A percentile compares a stretch with the other conserved stretches of the same genome.
phyloP scores from a whole-genome alignment of 1,284 basidiomycete genomes.

The Cutaneotrichosporon daszewskae region DNA sequence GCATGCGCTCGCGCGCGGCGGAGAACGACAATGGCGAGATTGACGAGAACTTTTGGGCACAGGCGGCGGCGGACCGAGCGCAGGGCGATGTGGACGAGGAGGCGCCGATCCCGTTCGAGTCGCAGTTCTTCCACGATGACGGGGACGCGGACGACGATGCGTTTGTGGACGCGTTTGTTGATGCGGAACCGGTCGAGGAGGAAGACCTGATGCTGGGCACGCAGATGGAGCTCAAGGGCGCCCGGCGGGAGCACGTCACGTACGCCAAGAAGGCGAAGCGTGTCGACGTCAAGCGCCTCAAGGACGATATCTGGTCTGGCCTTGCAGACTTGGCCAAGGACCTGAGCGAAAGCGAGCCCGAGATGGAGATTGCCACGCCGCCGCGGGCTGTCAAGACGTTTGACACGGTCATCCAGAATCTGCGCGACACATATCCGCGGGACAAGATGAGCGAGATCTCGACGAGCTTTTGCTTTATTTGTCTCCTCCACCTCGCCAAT shows the following conservation, averaged over 20 bases:
- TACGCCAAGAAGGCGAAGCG: constrained; percentile 94
- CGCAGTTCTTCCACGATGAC: constrained; percentile 96
- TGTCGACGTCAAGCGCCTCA: constrained; percentile 92
- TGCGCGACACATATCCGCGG: constrained; percentile 75
- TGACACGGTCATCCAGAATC: constrained; percentile 71
- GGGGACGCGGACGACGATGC: constrained; percentile 75
- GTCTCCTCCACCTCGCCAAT: constrained; percentile 88
- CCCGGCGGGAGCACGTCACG: constrained; percentile 83
- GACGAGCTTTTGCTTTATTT: constrained; percentile 99
- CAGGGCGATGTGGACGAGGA: constrained; percentile 58
- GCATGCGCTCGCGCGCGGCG: constrained; percentile 57
- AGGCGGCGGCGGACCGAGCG: constrained; percentile 75
- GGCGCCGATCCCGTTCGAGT: constrained; percentile 74
- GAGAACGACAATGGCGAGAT: constrained; percentile 66
- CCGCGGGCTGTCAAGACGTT: constrained; percentile 65
- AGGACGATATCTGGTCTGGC: constrained; percentile 96
- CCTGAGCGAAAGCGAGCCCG: constrained; percentile 2
- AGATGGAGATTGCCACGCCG: constrained; percentile 40
- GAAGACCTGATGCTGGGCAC: constrained; percentile 82
- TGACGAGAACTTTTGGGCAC: constrained; percentile 92
- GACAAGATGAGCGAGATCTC: constrained; percentile 98
- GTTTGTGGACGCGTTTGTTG: constrained; percentile 54
- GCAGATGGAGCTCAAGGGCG: constrained; percentile 64
- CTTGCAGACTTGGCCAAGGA: constrained; percentile 42
- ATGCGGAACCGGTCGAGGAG: constrained; percentile 52